These are phyloP conservation scores for Fragilaria crotonensis DNA, from an alignment of 108 stramenopile genomes.

Conservation along the genomic window DNA sequence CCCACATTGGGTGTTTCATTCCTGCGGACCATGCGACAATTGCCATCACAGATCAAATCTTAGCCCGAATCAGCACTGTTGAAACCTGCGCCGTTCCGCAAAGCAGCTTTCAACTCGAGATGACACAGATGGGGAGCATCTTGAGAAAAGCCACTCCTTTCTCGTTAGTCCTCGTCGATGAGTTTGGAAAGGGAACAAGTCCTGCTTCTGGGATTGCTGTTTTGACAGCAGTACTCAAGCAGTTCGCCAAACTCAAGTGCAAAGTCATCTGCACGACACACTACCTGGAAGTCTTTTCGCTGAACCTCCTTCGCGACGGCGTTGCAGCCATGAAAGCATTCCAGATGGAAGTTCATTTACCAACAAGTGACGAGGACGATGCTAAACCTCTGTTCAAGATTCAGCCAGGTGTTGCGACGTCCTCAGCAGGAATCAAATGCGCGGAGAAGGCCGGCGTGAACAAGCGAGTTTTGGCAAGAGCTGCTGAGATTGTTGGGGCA, in stretches of 20 bases:
- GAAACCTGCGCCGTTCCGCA: slow-evolving; percentile 93
- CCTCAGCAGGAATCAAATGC: slow-evolving; percentile 90
- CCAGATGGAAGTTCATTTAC: slow-evolving; percentile 84
- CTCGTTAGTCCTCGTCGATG: slow-evolving; percentile 90
- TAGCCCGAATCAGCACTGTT: slow-evolving; percentile 77
- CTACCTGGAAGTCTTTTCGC: slow-evolving; percentile 91
- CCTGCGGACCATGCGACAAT: slow-evolving; percentile 83
- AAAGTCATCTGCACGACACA: slow-evolving; percentile 89
- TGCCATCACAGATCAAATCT: slow-evolving; percentile 82
- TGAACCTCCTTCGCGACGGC: slow-evolving; percentile 60
- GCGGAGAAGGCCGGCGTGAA: slow-evolving; percentile 84
- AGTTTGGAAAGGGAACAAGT: slow-evolving; percentile 95
- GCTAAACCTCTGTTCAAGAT: slow-evolving; percentile 87
- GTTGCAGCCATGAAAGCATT: slow-evolving; percentile 69
- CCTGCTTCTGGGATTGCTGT: slow-evolving; percentile 92
- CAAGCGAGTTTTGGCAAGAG: slow-evolving; percentile 44
- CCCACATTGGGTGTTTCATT: slow-evolving; percentile 88
- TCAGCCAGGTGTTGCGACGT: slow-evolving; percentile 75
- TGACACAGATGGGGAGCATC: slow-evolving; percentile 82
- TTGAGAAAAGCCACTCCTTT: slow-evolving; percentile 52
- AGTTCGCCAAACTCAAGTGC: slow-evolving; percentile 50
- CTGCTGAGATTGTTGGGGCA: slow-evolving; percentile 54
- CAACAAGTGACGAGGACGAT: slow-evolving; percentile 42
- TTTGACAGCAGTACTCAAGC: slow-evolving; percentile 70
- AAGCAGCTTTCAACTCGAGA: slow-evolving; percentile 89